Percentiles rank a stretch among this genome's conserved stretches.
phyloP scores from a whole-genome alignment of 2,329 filamentous ascomycete genomes.

The Mycosphaerella sp. region DNA sequence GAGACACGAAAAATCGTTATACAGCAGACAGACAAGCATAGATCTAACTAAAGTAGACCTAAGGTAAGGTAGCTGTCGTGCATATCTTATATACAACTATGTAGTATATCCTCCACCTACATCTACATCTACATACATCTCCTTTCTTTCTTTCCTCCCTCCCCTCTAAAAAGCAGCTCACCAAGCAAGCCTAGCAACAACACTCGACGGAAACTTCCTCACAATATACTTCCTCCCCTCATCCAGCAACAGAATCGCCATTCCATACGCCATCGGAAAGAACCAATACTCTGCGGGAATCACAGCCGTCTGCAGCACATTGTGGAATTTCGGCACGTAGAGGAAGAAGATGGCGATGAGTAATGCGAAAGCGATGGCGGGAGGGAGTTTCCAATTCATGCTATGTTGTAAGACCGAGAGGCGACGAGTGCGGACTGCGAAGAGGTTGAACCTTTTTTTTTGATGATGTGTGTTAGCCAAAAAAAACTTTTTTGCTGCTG shows the following conservation, averaged over 20 bases:
- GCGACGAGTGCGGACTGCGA: conserved; percentile 58
- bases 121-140: no score
- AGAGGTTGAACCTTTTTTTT: conserved; percentile 59
- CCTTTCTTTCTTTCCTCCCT: background rate
- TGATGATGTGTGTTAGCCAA: background rate
- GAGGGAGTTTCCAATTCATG: conserved; percentile 65
- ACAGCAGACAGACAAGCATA: no score
- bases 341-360: conserved; percentile 60
- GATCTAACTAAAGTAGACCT: no score
- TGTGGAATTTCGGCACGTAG: conserved; percentile 62
- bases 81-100: no score
- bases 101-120: no score
- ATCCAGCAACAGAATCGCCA: conserved; percentile 58
- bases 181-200: conserved; percentile 59
- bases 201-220: conserved; percentile 52
- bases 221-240: conserved; percentile 60
- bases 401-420: conserved; percentile 65
- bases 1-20: no score
- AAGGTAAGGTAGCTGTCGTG: no score
- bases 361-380: conserved; percentile 63
- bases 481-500: no score
- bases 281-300: conserved; percentile 73
- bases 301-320: conserved; percentile 52
- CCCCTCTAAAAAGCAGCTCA: conserved; percentile 33
- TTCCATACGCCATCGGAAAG: conserved; percentile 65